Conservation (phyloP, 495 filamentous ascomycete genomes). For the Neurospora sp. region DNA sequence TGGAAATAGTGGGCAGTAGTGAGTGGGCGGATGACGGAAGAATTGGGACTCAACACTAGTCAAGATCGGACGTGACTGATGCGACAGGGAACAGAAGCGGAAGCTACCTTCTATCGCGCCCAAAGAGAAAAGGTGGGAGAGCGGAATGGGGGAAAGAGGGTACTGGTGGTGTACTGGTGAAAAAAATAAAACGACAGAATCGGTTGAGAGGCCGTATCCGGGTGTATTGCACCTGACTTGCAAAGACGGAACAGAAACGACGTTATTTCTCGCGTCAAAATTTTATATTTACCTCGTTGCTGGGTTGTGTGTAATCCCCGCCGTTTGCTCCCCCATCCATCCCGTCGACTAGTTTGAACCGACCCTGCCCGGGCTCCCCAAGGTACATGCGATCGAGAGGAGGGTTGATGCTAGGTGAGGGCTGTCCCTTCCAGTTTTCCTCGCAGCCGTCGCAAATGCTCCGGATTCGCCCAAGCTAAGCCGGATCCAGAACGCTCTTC, state of each 20-base stretch:
- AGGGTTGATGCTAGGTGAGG: not conserved
- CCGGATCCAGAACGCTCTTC: not conserved
- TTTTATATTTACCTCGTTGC: not conserved
- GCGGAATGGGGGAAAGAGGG: not conserved
- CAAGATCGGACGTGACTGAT: not conserved
- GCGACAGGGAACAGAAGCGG: not conserved
- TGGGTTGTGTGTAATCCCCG: not conserved
- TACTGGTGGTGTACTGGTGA: not conserved
- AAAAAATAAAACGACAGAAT: not conserved
- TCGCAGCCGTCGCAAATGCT: slow-evolving; percentile 13
- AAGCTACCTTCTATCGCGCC: not conserved
- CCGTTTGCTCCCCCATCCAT: not conserved
- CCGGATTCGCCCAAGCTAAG: slow-evolving; percentile 3
- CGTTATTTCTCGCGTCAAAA: not conserved
- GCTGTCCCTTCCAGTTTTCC: not conserved
- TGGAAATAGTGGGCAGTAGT: not conserved
- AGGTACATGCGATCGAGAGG: not conserved
- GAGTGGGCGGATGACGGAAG: not conserved
- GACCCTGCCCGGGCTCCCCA: not conserved
- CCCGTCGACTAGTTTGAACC: not conserved
- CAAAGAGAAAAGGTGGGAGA: not conserved
- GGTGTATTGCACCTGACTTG: not conserved
- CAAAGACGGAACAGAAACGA: not conserved
- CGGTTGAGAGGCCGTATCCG: not conserved
- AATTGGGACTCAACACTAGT: not conserved